Base-by-base conservation (phyloP, 139 green algal species). In the Picochlorum sp. region DNA sequence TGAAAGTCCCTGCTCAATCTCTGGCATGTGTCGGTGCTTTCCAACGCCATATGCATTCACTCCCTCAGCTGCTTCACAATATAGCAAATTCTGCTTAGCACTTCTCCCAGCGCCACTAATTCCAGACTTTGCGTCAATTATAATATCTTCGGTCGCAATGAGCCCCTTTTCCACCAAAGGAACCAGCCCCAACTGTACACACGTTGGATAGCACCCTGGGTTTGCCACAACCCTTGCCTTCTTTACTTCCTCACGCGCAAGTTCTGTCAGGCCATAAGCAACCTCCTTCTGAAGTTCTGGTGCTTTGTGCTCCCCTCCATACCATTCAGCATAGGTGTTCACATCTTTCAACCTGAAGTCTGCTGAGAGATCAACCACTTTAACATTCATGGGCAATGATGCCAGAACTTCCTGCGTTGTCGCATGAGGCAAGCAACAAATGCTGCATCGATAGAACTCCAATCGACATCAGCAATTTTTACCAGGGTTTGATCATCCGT, bases 361-460 rank as follows among this genome's bases (percentile, higher is more conserved):
- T 9, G 92, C 92, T 4, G 84, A 95, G 41, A 98, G 78, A 71
- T 98, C 92, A 24, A 98, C 92, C 11, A 98, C 80, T 75, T 94
- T 97, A 54, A 97, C 69, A 57, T 85, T 64, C 8, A 30, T 37
- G 1, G 92, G 92, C 52, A 98, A 76, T 10, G 70, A 70, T 18
- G 78, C 80, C 44, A 98, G 81, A 21, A 95, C 82, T 65, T 93
- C 84, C 77, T 93, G 83, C 1, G 92, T 98, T n/a, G 92, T 97
- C 18, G 82, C 92, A 52, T 98, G 92, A 2, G 92, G 92, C 70
- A 98, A 79, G 78, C 92, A 98, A 82, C 91, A 97, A 77, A 98
- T n/a, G 82, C 92, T 11, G 85, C 88, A 54, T 98, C 92, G 16
- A 98, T 76, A 7, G 80, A 26, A 32, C 49, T 60, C 63, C 83